Evolutionary conservation across 805 yeast species (phyloP).

Genomic region (Wickerhamomyces canadensis): DNA sequence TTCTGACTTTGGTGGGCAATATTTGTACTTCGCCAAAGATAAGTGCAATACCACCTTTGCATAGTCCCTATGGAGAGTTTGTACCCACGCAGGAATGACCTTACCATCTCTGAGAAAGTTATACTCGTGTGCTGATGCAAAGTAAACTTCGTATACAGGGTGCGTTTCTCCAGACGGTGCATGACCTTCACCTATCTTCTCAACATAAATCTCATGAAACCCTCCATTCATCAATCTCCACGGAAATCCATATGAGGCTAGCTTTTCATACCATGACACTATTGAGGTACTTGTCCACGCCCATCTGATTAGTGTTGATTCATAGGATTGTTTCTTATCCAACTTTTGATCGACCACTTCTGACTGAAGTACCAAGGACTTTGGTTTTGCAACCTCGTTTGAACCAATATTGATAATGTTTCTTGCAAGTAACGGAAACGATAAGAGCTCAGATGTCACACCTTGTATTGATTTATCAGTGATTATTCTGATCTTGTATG

Average conservation of each 20-base stretch:
- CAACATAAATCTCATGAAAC: constrained; percentile 14
- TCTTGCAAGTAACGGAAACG: neutral
- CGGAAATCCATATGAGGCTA: constrained; percentile 20
- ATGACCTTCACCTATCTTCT: constrained; percentile 1
- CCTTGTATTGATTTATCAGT: neutral
- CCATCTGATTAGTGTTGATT: constrained; percentile 9
- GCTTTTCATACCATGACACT: constrained; percentile 11
- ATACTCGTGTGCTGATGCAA: constrained; percentile 18
- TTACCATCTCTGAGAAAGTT: constrained; percentile 21
- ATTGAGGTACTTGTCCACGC: constrained; percentile 1
- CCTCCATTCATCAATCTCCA: constrained; percentile 26
- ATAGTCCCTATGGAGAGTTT: constrained; percentile 15
- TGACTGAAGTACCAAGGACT: neutral
- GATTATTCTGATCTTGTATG: constrained; percentile 11
- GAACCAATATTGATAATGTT: neutral
- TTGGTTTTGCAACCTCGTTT: neutral
- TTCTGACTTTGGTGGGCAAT: too few relatives aligned
- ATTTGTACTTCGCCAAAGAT: neutral
- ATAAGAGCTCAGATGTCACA: constrained; percentile 1
- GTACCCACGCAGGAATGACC: constrained; percentile 13
- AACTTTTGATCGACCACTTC: neutral
- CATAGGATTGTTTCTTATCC: neutral
- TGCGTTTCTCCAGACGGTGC: too few relatives aligned
- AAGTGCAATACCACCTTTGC: constrained; percentile 13
- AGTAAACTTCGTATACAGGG: constrained; percentile 17